phyloP scores from a whole-genome alignment of 306 rosid species.

The Vicia sativa region DNA sequence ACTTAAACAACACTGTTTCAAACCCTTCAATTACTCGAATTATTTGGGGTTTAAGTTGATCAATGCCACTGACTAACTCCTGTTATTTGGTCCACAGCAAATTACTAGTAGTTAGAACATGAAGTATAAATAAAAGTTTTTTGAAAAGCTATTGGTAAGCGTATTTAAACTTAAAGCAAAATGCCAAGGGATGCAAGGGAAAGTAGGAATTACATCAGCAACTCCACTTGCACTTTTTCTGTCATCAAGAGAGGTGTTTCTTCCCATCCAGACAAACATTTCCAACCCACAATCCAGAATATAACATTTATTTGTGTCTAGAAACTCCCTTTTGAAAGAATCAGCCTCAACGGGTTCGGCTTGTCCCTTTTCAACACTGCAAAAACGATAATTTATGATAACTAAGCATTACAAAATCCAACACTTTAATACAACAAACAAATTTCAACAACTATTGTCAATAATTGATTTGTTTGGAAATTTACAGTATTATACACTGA shows the following conservation, averaged over 20 bases:
- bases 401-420: conserved; percentile 31
- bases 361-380: conserved; percentile 78
- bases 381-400: conserved; percentile 44
- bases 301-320: conserved; percentile 81
- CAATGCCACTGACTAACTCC: conserved; percentile 59
- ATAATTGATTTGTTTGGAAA: conserved; percentile 1
- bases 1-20: conserved; percentile 87
- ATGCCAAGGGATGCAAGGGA: conserved; percentile 35
- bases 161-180: background rate
- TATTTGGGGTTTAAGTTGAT: conserved; percentile 65
- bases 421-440: conserved; percentile 21
- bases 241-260: conserved; percentile 87
- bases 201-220: conserved; percentile 71
- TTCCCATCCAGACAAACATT: conserved; percentile 93
- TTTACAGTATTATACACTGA: conserved; percentile 7
- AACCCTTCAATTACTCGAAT: conserved; percentile 94
- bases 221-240: conserved; percentile 85
- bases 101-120: conserved; percentile 37
- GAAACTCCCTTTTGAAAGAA: conserved; percentile 72
- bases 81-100: conserved; percentile 46
- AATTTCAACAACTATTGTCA: conserved; percentile 25
- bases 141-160: too few species aligned
- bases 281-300: conserved; percentile 85
- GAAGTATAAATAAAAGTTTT: background rate
- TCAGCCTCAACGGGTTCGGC: conserved; percentile 65